Evolutionary conservation across 2,329 filamentous ascomycete species (phyloP).

Genomic region (Gyromitra esculenta): DNA sequence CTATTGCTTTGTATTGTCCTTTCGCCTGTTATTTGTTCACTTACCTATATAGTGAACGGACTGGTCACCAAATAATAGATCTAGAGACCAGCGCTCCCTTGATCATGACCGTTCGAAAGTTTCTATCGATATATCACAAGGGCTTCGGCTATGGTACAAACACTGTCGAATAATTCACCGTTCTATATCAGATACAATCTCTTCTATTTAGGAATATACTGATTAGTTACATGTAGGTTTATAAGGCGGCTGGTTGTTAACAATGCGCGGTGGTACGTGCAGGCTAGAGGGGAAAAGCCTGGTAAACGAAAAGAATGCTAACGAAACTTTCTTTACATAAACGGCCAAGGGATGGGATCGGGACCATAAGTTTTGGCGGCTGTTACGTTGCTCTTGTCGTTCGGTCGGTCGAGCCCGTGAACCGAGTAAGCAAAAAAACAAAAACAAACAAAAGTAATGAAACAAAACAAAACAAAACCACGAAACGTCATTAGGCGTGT

Average conservation of each 20-base stretch:
- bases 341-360: not conserved
- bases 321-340: too few relatives aligned
- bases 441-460: not conserved
- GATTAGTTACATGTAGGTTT: not conserved
- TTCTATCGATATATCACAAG: not conserved
- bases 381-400: not conserved
- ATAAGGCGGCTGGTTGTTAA: not conserved
- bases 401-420: not conserved
- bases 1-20: too few relatives aligned
- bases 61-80: too few relatives aligned
- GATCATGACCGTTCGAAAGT: too few relatives aligned
- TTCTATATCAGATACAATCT: not conserved
- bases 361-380: not conserved
- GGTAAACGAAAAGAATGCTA: too few relatives aligned
- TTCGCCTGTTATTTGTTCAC: too few relatives aligned
- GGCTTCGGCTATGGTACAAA: not conserved
- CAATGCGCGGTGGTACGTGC: not conserved
- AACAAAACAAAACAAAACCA: conserved; percentile 14
- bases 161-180: not conserved
- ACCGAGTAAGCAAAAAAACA: not conserved
- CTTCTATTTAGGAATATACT: not conserved
- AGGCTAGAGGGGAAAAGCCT: too few relatives aligned
- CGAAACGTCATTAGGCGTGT: not conserved
- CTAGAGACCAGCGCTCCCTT: too few relatives aligned
- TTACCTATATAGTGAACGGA: too few relatives aligned